Percentiles rank a stretch among this genome's conserved stretches.
Evolutionary conservation across 2,329 filamentous ascomycete genomes (phyloP).

Genomic region (Pseudopyricularia javanii): DNA sequence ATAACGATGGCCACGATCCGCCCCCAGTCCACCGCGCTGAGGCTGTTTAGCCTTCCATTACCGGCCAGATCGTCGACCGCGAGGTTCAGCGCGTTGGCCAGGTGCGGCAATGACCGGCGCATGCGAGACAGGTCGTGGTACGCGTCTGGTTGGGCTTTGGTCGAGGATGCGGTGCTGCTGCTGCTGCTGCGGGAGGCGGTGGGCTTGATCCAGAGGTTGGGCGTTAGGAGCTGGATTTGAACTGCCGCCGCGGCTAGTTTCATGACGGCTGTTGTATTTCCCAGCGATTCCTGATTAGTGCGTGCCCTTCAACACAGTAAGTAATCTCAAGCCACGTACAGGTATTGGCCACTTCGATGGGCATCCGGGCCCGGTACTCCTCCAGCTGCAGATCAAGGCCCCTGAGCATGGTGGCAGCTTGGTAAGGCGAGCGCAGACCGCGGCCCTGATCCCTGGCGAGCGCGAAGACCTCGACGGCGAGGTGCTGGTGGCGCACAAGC

Average conservation of each 20-base stretch:
- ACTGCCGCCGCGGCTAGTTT: slow-evolving; percentile 21
- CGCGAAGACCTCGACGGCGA: slow-evolving; percentile 23
- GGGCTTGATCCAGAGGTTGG: slow-evolving; percentile 20
- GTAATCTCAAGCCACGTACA: background rate
- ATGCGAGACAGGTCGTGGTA: slow-evolving; percentile 9
- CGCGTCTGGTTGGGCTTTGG: slow-evolving; percentile 2
- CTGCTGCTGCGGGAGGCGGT: too few relatives aligned
- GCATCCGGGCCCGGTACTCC: slow-evolving; percentile 26
- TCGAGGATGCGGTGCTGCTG: too few relatives aligned
- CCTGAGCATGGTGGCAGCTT: slow-evolving; percentile 29
- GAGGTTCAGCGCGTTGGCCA: slow-evolving; percentile 15
- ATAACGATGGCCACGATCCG: slow-evolving; percentile 28
- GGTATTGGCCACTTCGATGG: slow-evolving; percentile 13
- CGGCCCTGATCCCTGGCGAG: slow-evolving; percentile 15
- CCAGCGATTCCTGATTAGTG: background rate
- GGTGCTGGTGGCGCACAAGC: slow-evolving; percentile 27
- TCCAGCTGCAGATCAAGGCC: slow-evolving; percentile 33
- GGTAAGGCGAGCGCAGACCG: slow-evolving; percentile 21
- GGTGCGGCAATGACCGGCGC: slow-evolving; percentile 5
- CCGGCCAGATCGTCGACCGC: slow-evolving; percentile 2
- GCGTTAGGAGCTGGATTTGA: slow-evolving; percentile 26
- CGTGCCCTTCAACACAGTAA: background rate
- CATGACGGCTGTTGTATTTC: slow-evolving; percentile 14
- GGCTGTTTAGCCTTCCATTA: slow-evolving; percentile 16
- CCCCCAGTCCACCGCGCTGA: slow-evolving; percentile 29